These are phyloP conservation scores for Zymoseptoria brevis DNA, from an alignment of 2,329 filamentous ascomycete species.

Conservation along the genomic window DNA sequence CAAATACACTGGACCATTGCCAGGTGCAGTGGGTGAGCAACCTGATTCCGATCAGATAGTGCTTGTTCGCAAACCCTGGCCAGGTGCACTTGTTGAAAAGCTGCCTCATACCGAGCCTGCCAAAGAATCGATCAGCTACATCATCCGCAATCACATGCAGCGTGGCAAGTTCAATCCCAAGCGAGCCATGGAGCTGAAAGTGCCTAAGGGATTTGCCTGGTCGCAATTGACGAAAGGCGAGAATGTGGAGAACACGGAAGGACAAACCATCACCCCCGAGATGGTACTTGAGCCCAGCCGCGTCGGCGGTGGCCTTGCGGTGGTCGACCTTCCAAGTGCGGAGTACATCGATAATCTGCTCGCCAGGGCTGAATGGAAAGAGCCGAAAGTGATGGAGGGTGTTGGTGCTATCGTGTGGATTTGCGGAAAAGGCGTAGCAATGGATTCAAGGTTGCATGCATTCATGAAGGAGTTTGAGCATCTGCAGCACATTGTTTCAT, in stretches of 20 bases:
- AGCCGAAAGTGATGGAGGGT: slow-evolving; percentile 55
- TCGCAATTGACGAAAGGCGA: slow-evolving; percentile 54
- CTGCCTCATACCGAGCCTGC: slow-evolving; percentile 64
- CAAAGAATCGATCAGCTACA: slow-evolving; percentile 70
- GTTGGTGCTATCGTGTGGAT: slow-evolving; percentile 72
- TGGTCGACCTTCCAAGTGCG: slow-evolving; percentile 67
- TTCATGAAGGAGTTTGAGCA: slow-evolving; percentile 60
- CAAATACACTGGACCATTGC: slow-evolving; percentile 61
- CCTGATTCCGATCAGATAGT: slow-evolving; percentile 57
- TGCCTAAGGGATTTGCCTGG: slow-evolving; percentile 54
- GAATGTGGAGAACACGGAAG: slow-evolving; percentile 56
- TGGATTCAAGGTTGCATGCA: slow-evolving; percentile 53
- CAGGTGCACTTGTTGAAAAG: slow-evolving; percentile 53
- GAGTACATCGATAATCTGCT: slow-evolving; percentile 66
- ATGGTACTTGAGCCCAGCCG: slow-evolving; percentile 70
- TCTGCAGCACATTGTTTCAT: slow-evolving; percentile 69
- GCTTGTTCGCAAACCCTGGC: slow-evolving; percentile 70
- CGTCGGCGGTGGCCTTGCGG: slow-evolving; percentile 64
- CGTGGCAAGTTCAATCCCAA: slow-evolving; percentile 71
- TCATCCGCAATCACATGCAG: slow-evolving; percentile 66
- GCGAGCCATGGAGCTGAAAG: slow-evolving; percentile 56
- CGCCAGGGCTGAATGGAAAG: slow-evolving; percentile 63
- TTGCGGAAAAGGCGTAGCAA: slow-evolving; percentile 59
- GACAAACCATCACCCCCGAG: slow-evolving; percentile 66
- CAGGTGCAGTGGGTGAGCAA: slow-evolving; percentile 39